Conservation (phyloP, 2,329 filamentous ascomycete genomes). For the Exophiala sp. region DNA sequence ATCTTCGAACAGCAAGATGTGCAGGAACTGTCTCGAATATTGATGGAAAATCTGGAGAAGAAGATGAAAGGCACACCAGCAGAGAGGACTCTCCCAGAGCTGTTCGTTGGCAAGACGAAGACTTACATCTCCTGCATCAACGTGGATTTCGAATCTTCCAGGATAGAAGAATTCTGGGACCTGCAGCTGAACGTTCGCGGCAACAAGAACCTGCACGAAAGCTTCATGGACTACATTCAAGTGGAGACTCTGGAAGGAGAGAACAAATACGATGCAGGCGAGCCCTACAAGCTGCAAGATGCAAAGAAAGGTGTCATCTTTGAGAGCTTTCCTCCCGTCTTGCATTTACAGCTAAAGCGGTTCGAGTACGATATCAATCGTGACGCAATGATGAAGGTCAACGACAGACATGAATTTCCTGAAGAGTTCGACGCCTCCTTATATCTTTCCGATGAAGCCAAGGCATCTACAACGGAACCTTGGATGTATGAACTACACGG, state of each 20-base stretch:
- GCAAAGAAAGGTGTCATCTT: slow-evolving; percentile 98
- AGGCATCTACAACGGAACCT: slow-evolving; percentile 77
- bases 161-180: slow-evolving; percentile 98
- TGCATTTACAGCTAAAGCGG: slow-evolving; percentile 92
- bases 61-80: slow-evolving; percentile 96
- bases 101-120: slow-evolving; percentile 98
- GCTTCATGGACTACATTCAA: slow-evolving; percentile 93
- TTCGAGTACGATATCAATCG: slow-evolving; percentile 97
- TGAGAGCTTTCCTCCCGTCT: slow-evolving; percentile 85
- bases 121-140: slow-evolving; percentile 99
- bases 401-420: slow-evolving; percentile 48
- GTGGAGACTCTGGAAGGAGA: slow-evolving; percentile 97
- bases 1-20: slow-evolving; percentile 99
- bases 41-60: slow-evolving; percentile 96
- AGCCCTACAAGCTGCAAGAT: slow-evolving; percentile 88
- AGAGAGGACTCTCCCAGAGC: slow-evolving; percentile 79
- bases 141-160: slow-evolving; percentile 93
- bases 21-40: slow-evolving; percentile 89
- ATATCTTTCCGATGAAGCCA: slow-evolving; percentile 71
- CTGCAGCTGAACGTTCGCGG: slow-evolving; percentile 95
- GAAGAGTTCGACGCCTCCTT: slow-evolving; percentile 63
- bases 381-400: slow-evolving; percentile 97
- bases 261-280: slow-evolving; percentile 93
- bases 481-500: slow-evolving; percentile 93
- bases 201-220: slow-evolving; percentile 88